These are phyloP conservation scores for Epipyxis sp. DNA, from an alignment of 108 stramenopile species.

Conservation along the genomic window DNA sequence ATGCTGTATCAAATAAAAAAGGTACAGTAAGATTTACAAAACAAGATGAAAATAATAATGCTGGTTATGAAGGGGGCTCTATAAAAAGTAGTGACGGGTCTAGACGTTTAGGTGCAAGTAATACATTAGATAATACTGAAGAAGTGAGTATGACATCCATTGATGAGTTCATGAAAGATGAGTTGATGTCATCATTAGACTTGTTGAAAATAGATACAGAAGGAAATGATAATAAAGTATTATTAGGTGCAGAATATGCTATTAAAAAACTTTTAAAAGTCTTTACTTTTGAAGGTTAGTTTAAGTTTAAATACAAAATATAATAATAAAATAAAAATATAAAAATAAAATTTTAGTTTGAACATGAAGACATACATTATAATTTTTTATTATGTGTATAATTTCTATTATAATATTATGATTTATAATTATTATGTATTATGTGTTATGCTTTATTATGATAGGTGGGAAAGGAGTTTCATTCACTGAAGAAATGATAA, in stretches of 20 bases:
- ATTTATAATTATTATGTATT: no score
- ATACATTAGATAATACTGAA: not conserved
- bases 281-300: not conserved
- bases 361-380: not conserved
- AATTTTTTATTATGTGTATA: no score
- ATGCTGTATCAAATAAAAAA: not conserved
- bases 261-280: not conserved
- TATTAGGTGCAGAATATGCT: not conserved
- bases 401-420: not conserved
- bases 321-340: not conserved
- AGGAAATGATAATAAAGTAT: constrained; percentile 4
- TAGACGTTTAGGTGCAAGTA: not conserved
- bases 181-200: not conserved
- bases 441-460: not conserved
- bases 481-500: constrained; percentile 12
- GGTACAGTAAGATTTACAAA: constrained; percentile 13
- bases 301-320: not conserved
- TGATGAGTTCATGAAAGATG: not conserved
- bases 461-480: constrained; percentile 10
- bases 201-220: not conserved
- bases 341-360: not conserved
- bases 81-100: no score
- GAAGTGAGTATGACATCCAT: not conserved
- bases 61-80: not conserved
- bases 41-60: not conserved